Percentiles rank a stretch among this genome's conserved stretches.
phyloP scores from a whole-genome alignment of 78 protist species.

The Dictyostelium discoideum region DNA sequence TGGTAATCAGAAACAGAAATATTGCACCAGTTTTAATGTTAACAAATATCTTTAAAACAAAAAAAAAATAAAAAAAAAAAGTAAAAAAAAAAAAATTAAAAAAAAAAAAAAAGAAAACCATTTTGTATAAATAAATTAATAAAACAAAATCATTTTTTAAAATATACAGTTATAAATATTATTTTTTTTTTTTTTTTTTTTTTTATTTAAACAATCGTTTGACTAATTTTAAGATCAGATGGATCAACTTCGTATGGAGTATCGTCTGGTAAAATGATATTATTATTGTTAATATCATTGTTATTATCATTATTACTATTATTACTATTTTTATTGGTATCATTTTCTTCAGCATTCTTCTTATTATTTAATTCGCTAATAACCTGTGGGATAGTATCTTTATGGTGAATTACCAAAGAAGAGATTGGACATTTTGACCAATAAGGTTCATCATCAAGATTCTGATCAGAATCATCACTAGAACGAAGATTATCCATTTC shows the following conservation, averaged over 20 bases:
- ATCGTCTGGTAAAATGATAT: background rate
- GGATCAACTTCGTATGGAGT: conserved; percentile 25
- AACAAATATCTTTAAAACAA: too few relatives aligned
- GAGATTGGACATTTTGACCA: conserved; percentile 62
- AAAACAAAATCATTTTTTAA: background rate
- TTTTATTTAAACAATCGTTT: background rate
- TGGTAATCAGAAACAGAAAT: too few relatives aligned
- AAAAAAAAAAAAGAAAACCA: too few relatives aligned
- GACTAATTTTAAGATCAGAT: background rate
- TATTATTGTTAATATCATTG: background rate
- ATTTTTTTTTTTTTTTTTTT: background rate
- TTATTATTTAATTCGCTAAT: background rate
- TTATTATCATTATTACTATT: background rate
- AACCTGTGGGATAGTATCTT: conserved; percentile 9
- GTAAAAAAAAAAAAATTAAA: too few relatives aligned
- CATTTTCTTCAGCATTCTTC: background rate
- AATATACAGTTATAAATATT: background rate
- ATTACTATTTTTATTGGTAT: background rate
- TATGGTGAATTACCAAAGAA: conserved; percentile 38
- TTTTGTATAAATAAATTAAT: too few relatives aligned
- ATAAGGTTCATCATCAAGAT: conserved; percentile 19
- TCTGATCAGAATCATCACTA: background rate
- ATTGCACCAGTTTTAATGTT: too few relatives aligned
- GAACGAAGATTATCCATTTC: background rate
- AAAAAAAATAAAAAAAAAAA: too few relatives aligned